Base-by-base conservation (phyloP, 495 filamentous ascomycete genomes). In the Coniosporium apollinis region DNA sequence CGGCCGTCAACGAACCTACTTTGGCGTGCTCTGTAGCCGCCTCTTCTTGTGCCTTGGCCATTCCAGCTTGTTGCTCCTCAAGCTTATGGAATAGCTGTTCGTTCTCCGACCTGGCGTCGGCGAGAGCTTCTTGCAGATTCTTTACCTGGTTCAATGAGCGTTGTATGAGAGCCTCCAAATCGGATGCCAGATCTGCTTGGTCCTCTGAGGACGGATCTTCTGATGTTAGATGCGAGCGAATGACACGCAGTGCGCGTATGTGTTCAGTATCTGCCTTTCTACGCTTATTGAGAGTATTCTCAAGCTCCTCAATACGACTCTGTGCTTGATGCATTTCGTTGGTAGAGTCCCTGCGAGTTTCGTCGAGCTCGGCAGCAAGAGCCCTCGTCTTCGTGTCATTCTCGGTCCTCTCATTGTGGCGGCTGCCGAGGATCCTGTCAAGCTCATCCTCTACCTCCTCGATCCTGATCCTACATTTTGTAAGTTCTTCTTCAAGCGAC, bases 401-500 rank as follows among this genome's bases (percentile, higher is more conserved):
- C 1, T 65, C 70, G 5, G 69, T 65, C 48, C 69, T 76, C 42
- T 85, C 82, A 44, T 86, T 75, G 36, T 89, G 82, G 4, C 80
- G 69, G 31, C 74, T 76, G 43, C 82, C 86, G n/a, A 85, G 63
- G 16, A 82, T 64, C 17, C 82, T 66, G 40, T 94, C 83, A 28
- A 94, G 66, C 45, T 91, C 86, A 43, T 94, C 86, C 51, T 96
- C 85, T 16, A 79, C 60, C 41, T 92, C 82, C 44, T 97, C 91
- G 0, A 82, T 63, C 33, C 74, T 79, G 18, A 72, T 61, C 43
- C 79, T 82, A 36, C 82, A 64, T 19, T 71, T 70, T 36, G 72
- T 73, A 34, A 86, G 69, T 54, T 96, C 84, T 13, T 67, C 59
- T 45, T 93, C 79, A 13, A 94, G 62, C 7, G 69, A 75, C 46